Evolutionary conservation across 768 basidiomycete genomes (phyloP).

Genomic region (Agrocybe praecox): DNA sequence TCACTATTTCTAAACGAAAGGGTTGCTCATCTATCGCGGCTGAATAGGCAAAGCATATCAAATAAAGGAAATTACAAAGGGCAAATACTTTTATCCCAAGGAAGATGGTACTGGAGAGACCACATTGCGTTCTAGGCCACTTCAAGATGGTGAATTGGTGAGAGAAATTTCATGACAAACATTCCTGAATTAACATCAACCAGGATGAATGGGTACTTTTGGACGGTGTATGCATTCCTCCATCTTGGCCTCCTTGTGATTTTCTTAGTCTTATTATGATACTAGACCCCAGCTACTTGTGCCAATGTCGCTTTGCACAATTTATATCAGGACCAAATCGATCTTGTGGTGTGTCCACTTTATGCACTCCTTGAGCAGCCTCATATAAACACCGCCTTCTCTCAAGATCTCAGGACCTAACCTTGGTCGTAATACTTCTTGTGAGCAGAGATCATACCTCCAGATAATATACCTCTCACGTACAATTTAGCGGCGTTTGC

Average conservation of each 20-base stretch:
- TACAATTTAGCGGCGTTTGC: slow-evolving; percentile 79
- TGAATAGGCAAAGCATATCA: slow-evolving; percentile 76
- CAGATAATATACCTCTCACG: too few relatives aligned
- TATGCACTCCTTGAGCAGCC: neutral
- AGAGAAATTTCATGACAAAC: slow-evolving; percentile 7
- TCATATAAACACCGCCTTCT: slow-evolving; percentile 6
- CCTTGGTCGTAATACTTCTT: slow-evolving; percentile 81
- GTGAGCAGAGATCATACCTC: slow-evolving; percentile 38
- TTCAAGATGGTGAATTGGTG: slow-evolving; percentile 75
- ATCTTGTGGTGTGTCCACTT: slow-evolving; percentile 70
- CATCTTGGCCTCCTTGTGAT: neutral
- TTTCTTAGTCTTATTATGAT: neutral
- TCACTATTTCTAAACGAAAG: neutral
- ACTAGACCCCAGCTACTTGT: slow-evolving; percentile 88
- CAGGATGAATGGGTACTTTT: slow-evolving; percentile 89
- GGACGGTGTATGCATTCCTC: slow-evolving; percentile 60
- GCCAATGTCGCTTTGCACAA: slow-evolving; percentile 91
- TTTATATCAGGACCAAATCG: slow-evolving; percentile 80
- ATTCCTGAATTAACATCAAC: slow-evolving; percentile 1
- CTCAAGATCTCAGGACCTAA: slow-evolving; percentile 83
- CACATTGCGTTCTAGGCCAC: slow-evolving; percentile 58
- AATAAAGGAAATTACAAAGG: slow-evolving; percentile 71
- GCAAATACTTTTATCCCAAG: slow-evolving; percentile 77
- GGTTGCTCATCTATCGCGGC: neutral
- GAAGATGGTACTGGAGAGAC: slow-evolving; percentile 74